Conservation (phyloP, 768 basidiomycete species). For the Amanita rimosa region DNA sequence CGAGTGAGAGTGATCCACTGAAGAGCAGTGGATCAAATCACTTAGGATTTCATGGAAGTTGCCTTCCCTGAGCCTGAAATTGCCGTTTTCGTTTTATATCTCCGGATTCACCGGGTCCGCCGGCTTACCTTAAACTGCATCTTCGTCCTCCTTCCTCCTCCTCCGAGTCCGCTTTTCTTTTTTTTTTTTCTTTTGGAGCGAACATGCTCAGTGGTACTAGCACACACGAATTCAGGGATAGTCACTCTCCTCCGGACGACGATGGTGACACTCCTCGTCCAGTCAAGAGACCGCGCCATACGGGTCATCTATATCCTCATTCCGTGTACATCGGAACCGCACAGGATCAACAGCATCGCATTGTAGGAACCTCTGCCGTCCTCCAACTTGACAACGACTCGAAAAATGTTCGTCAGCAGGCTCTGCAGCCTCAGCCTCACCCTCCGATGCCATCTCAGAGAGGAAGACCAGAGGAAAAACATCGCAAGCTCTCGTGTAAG, state of each 20-base stretch:
- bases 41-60: conserved; percentile 1
- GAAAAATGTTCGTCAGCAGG: not conserved
- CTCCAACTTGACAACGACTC: not conserved
- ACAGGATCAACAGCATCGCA: not conserved
- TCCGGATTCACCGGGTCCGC: conserved; percentile 7
- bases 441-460: not conserved
- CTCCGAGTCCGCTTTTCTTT: too few species aligned
- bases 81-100: conserved; percentile 5
- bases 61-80: conserved; percentile 4
- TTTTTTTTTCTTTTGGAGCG: not conserved
- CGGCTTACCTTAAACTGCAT: conserved; percentile 4
- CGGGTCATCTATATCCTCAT: not conserved
- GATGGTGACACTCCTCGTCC: not conserved
- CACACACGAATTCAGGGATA: not conserved
- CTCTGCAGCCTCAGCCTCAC: too few species aligned
- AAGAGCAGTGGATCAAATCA: conserved; percentile 5
- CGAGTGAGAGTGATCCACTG: conserved; percentile 3
- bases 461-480: conserved; percentile 26
- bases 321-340: conserved; percentile 1
- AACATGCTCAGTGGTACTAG: not conserved
- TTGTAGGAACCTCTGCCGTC: not conserved
- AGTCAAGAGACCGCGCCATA: conserved; percentile 1
- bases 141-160: not conserved
- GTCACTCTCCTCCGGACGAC: not conserved
- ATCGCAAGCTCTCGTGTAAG: conserved; percentile 35